These are phyloP conservation scores for Eucalyptus camaldulensis DNA, from an alignment of 345 rosid genomes.

Conservation along the genomic window DNA sequence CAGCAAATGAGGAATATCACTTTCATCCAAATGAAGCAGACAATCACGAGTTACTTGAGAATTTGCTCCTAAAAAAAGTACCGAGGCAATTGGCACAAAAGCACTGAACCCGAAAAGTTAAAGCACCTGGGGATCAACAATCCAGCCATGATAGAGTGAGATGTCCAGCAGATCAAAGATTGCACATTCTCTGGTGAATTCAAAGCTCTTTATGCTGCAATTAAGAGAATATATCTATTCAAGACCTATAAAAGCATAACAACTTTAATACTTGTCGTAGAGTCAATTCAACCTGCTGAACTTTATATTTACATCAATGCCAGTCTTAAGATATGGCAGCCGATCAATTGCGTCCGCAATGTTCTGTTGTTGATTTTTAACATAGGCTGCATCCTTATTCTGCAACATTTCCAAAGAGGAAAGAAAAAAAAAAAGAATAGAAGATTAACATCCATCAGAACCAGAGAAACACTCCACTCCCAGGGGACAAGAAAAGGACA, in stretches of 20 bases:
- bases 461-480: neutral
- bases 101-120: neutral
- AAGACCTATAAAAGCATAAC: neutral
- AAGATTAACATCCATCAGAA: neutral
- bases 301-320: slow-evolving; percentile 91
- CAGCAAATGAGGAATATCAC: neutral
- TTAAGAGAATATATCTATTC: neutral
- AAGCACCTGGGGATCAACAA: slow-evolving; percentile 90
- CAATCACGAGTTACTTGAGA: neutral
- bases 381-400: slow-evolving; percentile 79
- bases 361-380: slow-evolving; percentile 92
- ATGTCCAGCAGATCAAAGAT: slow-evolving; percentile 96
- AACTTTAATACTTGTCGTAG: neutral
- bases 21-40: neutral
- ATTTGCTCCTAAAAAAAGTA: neutral
- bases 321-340: slow-evolving; percentile 83
- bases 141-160: slow-evolving; percentile 96
- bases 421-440: neutral
- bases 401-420: slow-evolving; percentile 3
- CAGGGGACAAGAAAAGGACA: neutral
- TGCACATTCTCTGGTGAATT: slow-evolving; percentile 88
- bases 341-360: slow-evolving; percentile 87
- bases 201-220: slow-evolving; percentile 92
- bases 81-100: neutral
- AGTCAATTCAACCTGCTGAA: slow-evolving; percentile 50